Base-by-base conservation (phyloP, 2,329 filamentous ascomycete species). In the Podosphaera xanthii region DNA sequence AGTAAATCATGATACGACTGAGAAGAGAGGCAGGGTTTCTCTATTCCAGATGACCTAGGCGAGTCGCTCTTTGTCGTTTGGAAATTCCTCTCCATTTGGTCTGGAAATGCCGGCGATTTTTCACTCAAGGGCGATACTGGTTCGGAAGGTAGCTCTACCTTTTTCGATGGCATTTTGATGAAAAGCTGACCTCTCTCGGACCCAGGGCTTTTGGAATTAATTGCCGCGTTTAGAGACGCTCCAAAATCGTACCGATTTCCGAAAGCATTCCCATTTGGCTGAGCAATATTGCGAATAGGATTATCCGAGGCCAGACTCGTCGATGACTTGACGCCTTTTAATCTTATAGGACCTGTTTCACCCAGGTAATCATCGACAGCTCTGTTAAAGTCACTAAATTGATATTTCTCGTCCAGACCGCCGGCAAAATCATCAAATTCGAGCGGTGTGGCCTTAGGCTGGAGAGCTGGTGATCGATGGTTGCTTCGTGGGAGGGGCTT, bases 171-270 rank as follows among this genome's bases (percentile, higher is more conserved):
- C 9, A 68, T 63, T 63, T 72, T 74, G 64, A 72, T 72, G 59
- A 73, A 67, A 70, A 83, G 69, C 58, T 76, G 74, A 67, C 82
- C 77, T 67, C 75, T 73, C 69, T 82, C 79, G 63, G 79, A 72
- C 12, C 76, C 75, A 63, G 81, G 81, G 68, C 87, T 86, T 54
- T 84, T 83, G 35, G 80, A 83, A 67, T 84, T 82, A 69, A 91
- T 84, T 10, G 88, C 89, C 58, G 89, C 88, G 58, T 79, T 83
- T 36, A 97, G 77, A 0, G 92, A 97, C n/a, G 87, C 87, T 62
- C 86, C 84, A 70, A 98, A 97, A 73, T 97, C 91, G 70, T 98
- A 98, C 59, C 92, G 85, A 71, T 90, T 90, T 54, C 88, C 86
- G 70, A 97, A 96, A 22, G 84, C 86, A 65, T 86, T 82, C 34